Base-by-base conservation (phyloP, 768 basidiomycete genomes). In the Favolaschia claudopus region DNA sequence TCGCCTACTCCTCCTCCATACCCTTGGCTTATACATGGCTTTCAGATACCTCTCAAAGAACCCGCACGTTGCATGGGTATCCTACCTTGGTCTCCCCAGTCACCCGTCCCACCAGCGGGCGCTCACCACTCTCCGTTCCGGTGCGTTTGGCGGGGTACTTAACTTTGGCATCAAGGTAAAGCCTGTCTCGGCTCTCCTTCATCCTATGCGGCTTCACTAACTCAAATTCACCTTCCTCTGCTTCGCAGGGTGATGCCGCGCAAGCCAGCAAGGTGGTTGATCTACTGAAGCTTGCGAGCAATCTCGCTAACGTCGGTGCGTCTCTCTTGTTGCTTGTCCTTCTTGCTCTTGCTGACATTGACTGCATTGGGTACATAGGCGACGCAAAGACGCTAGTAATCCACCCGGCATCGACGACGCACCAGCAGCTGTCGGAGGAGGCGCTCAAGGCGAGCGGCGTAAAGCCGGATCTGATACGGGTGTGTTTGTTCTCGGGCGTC, bases 381-480 rank as follows among this genome's bases (percentile, higher is more conserved):
- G 55, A 62, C 45, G 49, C 60, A 20, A 62, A 57, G 45, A 62
- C 82, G 14, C 76, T 88, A 1, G 82, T 84, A 14, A 84, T 88
- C 37, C 83, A 85, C 57, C 85, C 86, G 0, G 83, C 81, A 15
- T 77, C 78, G 20, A 87, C 87, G 48, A 88, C 87, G 5, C 87
- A 88, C 60, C 75, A 79, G 55, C 85, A 86, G 69, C 71, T 87
- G 32, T 74, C 72, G 5, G 69, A 69, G 17, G 78, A 79, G 58
- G 87, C 86, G 67, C 78, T 78, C 58, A 53, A 73, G 5, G 74
- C 78, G 20, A 73, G 79, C 2, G 86, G 87, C 0, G 83, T 87
- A 3, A 79, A 79, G n/a, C 79, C 81, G 0, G 87, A 87, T 67
- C 67, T 86, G 19, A 84, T 88, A 43, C 76, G 86, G 36, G 83